phyloP scores from a whole-genome alignment of 139 green algal species.

The Chlorella sorokiniana region DNA sequence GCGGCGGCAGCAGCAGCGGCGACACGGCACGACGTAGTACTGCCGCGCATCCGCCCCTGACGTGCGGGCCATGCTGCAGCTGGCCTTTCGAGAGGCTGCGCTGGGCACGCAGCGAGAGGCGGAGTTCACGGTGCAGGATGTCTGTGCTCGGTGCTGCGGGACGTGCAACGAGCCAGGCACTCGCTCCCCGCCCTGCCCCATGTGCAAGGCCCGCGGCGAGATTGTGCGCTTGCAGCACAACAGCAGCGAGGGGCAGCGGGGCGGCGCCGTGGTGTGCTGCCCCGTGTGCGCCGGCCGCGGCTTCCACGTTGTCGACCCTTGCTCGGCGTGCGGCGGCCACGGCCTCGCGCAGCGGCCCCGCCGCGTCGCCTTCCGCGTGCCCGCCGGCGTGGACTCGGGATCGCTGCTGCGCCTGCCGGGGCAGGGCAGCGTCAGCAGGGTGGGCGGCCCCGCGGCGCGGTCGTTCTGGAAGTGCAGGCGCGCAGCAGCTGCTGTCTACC shows the following conservation, averaged over 20 bases:
- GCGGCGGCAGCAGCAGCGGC: neutral
- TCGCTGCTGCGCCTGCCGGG: conserved; percentile 5
- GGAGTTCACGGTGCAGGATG: neutral
- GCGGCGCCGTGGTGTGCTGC: conserved; percentile 7
- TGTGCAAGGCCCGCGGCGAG: conserved; percentile 22
- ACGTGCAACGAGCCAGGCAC: neutral
- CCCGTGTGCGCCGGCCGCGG: conserved; percentile 8
- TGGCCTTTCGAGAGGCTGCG: conserved; percentile 14
- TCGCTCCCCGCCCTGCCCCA: neutral
- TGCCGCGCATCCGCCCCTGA: neutral
- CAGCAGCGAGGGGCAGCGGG: neutral
- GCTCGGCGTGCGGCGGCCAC: neutral
- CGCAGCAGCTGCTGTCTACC: neutral
- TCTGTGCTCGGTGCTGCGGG: conserved; percentile 1
- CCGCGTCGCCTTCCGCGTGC: conserved; percentile 1
- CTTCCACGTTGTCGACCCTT: neutral
- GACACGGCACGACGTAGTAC: neutral
- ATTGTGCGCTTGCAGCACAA: neutral
- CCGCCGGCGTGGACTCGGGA: conserved; percentile 12
- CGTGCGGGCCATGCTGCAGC: conserved; percentile 13
- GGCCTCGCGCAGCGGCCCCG: conserved; percentile 13
- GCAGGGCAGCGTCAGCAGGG: neutral
- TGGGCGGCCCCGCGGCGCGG: neutral
- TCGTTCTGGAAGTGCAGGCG: conserved; percentile 17
- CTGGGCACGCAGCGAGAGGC: neutral